phyloP scores from a whole-genome alignment of 164 flowering plant species.

The Aristolochia californica region DNA sequence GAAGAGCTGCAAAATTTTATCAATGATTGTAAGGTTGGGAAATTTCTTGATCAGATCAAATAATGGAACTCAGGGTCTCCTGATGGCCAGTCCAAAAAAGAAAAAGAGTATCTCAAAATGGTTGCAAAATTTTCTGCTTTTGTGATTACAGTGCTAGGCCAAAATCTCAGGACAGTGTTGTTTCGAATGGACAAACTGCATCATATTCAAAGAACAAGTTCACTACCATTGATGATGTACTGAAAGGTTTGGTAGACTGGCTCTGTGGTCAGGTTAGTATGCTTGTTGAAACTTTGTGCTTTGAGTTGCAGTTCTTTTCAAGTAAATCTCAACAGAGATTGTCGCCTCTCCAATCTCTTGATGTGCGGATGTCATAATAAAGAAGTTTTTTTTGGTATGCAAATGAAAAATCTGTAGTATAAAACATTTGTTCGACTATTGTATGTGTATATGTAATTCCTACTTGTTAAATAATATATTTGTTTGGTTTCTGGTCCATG shows the following conservation, averaged over 20 bases:
- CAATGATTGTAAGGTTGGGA: slow-evolving; percentile 48
- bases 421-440: too few species aligned
- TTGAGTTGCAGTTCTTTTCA: too few species aligned
- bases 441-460: too few species aligned
- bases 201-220: slow-evolving; percentile 47
- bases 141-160: slow-evolving; percentile 57
- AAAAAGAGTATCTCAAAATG: background rate
- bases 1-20: slow-evolving; percentile 88
- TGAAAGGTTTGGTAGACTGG: slow-evolving; percentile 87
- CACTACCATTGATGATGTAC: slow-evolving; percentile 65
- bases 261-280: slow-evolving; percentile 77
- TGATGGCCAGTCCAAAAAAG: too few species aligned
- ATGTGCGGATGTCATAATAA: too few species aligned
- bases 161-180: slow-evolving; percentile 26
- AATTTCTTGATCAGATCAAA: background rate
- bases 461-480: too few species aligned
- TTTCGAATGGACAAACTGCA: slow-evolving; percentile 58
- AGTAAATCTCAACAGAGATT: too few species aligned
- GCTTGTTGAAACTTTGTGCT: background rate
- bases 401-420: too few species aligned
- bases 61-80: background rate
- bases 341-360: too few species aligned
- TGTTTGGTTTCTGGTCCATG: background rate
- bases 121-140: background rate
- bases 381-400: too few species aligned